Evolutionary conservation across 1,284 basidiomycete species (phyloP), one percentile per base, ranked within the genome.

Genomic region (Microstroma glucosiphilum): DNA sequence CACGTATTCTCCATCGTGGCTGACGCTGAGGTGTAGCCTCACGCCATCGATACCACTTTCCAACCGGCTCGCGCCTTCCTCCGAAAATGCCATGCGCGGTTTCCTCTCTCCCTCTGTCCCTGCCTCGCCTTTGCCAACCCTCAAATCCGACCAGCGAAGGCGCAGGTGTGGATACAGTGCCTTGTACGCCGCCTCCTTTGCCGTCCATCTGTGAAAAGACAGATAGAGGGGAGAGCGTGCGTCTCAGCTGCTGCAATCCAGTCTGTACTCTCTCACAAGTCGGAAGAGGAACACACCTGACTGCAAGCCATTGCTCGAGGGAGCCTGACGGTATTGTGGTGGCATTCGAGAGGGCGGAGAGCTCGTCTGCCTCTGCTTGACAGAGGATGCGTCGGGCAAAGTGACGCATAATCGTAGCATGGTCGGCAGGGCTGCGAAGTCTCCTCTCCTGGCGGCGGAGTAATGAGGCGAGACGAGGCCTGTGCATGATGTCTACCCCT

Each of bases 101-200:
- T 70, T 70, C 59, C 46, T 64, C 19, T 60, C 61, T 25, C 68
- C 58, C 11, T 56, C 30, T 37, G 30, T 9, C 4, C 30, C 30
- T 37, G 30, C 30, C 30, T 37, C 30, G 30, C 30, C n/a, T 46
- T 72, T 72, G 43, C 42, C 48, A 40, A 82, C 63, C 37, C 79
- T 72, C 59, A 92, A 80, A 40, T 91, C 86, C 73, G 89, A 88
- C 90, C 90, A 92, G 1, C 84, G 85, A n/a, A 88, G 84, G 21
- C 78, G 81, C 48, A 83, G 73, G 25, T 71, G 64, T 1, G 89
- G 87, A 70, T 86, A 90, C 60, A 92, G 74, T 0, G 92, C 90
- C 78, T 96, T 94, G 82, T 92, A 93, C 0, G 88, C 86, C 0
- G 92, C 90, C 81, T 94, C 92, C 75, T 96, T 96, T 54, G 87